Percentiles rank a stretch among this genome's conserved stretches.
Evolutionary conservation across 2,329 filamentous ascomycete species (phyloP).

Genomic region (Bipolaris bicolor): DNA sequence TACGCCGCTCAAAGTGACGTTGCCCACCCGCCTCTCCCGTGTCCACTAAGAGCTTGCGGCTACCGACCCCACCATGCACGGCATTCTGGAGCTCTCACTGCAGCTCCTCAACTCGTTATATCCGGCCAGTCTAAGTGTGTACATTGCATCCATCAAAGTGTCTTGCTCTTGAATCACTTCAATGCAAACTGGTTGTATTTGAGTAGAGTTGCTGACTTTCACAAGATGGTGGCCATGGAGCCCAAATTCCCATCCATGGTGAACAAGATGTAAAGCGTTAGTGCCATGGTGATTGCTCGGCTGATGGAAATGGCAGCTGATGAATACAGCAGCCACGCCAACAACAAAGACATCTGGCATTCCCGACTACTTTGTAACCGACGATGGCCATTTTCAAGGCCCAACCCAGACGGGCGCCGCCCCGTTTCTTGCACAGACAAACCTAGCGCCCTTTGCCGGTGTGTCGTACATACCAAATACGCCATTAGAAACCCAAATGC

Average conservation of each 20-base stretch:
- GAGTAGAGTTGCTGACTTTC: neutral
- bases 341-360: slow-evolving; percentile 28
- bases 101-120: slow-evolving; percentile 31
- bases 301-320: slow-evolving; percentile 11
- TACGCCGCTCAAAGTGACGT: too few species aligned
- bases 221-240: slow-evolving; percentile 15
- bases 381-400: slow-evolving; percentile 52
- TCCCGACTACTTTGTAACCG: slow-evolving; percentile 45
- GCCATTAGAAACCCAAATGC: slow-evolving; percentile 73
- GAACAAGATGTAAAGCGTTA: slow-evolving; percentile 27
- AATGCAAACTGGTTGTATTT: neutral
- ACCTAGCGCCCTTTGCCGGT: slow-evolving; percentile 65
- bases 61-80: slow-evolving; percentile 29
- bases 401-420: slow-evolving; percentile 73
- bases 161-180: neutral
- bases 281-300: slow-evolving; percentile 15
- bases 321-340: slow-evolving; percentile 22
- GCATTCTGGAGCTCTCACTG: slow-evolving; percentile 33
- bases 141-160: neutral
- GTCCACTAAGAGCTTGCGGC: slow-evolving; percentile 8
- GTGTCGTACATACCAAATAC: slow-evolving; percentile 71
- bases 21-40: too few species aligned
- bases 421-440: slow-evolving; percentile 74
- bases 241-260: slow-evolving; percentile 25
- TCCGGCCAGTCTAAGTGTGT: slow-evolving; percentile 27